Evolutionary conservation across 1,139 yeast species (phyloP).

Genomic region (Diutina ranongensis): DNA sequence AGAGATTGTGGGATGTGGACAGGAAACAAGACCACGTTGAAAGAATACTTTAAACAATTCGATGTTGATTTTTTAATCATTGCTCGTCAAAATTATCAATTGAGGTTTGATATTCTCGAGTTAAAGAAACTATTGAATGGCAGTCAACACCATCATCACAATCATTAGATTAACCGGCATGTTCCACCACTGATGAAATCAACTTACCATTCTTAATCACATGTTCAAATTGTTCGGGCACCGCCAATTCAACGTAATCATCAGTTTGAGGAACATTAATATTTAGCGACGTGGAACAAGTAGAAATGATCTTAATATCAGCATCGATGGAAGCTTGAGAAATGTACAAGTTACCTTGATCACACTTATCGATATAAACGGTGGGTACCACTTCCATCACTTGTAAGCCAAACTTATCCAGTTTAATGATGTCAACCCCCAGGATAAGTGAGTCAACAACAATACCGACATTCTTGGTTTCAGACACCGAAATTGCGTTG

Average conservation of each 20-base stretch:
- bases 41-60: background rate
- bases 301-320: conserved; percentile 59
- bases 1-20: background rate
- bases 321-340: conserved; percentile 57
- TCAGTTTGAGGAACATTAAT: conserved; percentile 64
- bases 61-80: background rate
- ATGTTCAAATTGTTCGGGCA: conserved; percentile 85
- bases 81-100: background rate
- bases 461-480: conserved; percentile 60
- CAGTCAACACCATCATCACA: background rate
- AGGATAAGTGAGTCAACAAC: conserved; percentile 79
- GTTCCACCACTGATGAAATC: conserved; percentile 34
- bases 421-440: conserved; percentile 80
- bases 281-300: conserved; percentile 77
- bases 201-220: conserved; percentile 28
- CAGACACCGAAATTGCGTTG: conserved; percentile 74
- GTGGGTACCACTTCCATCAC: conserved; percentile 72
- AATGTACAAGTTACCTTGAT: conserved; percentile 74
- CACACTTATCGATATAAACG: conserved; percentile 78
- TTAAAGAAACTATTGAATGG: background rate
- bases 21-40: background rate
- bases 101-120: background rate
- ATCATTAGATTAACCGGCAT: conserved; percentile 24
- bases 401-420: conserved; percentile 74
- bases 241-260: conserved; percentile 61